Evolutionary conservation across 805 yeast species (phyloP), one percentile per base, ranked within the genome.

Genomic region (Teunomyces stri): DNA sequence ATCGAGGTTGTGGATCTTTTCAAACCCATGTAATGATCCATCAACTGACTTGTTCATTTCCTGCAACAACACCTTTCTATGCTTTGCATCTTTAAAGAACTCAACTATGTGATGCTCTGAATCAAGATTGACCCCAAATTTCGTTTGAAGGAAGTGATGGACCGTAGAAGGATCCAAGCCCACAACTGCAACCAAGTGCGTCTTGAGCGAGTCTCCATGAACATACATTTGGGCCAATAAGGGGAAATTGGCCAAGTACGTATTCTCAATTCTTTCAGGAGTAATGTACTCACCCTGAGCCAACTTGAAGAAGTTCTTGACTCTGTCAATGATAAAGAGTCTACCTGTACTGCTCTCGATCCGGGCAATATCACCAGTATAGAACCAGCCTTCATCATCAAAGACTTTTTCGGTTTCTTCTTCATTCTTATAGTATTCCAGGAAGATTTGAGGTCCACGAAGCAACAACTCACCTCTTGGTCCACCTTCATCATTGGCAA

Each of bases 231-330:
- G 89, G 3, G 75, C 59, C 13, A 81, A 58, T 2, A 64, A 35
- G 1, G 85, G 75, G 54, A 78, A 75, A 22, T 72, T 67, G 0
- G 85, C 72, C 30, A 81, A 61, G 61, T 85, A 85, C 12, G 69
- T 65, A 57, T 82, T 84, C 59, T 86, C 92, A 54, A 86, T 80
- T 63, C 80, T 84, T 58, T 86, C 94, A 15, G 89, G 87, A 0
- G 89, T 85, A 46, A 86, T 78, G 62, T 85, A 86, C 65, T 71
- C 77, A 47, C 77, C 77, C 53, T 72, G 76, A 5, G 76, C 60
- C 52, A 72, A 66, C 53, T 86, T 86, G 74, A 85, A 86, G 68
- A 86, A 85, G 66, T 86, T 87, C 70, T 86, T 86, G 34, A 86
- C 89, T 51, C 94, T 74, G 59, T 87, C 94, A 55, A 86, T 75